Evolutionary conservation across 1,139 yeast genomes (phyloP).

Genomic region (Blastobotrys apis): DNA sequence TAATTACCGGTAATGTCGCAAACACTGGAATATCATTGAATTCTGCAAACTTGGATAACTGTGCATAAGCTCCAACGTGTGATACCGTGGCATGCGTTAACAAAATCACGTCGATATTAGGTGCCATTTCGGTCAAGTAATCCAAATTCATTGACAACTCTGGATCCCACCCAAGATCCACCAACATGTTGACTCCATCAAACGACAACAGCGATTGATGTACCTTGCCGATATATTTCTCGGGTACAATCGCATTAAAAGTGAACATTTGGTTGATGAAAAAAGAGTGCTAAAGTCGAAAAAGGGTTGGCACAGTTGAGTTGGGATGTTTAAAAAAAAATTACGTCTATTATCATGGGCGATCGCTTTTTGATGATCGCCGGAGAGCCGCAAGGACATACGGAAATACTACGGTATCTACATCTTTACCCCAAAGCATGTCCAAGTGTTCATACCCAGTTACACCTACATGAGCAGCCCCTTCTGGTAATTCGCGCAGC

Average conservation of each 20-base stretch:
- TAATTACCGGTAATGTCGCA: slow-evolving; percentile 83
- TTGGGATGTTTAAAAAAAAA: not conserved
- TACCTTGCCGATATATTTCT: slow-evolving; percentile 16
- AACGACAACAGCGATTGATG: slow-evolving; percentile 32
- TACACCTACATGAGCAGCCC: slow-evolving; percentile 42
- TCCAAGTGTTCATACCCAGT: slow-evolving; percentile 77
- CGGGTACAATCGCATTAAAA: slow-evolving; percentile 22
- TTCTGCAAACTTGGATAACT: slow-evolving; percentile 60
- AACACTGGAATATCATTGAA: slow-evolving; percentile 70
- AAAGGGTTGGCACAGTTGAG: not conserved
- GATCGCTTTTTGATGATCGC: not conserved
- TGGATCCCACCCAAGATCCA: slow-evolving; percentile 41
- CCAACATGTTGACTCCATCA: slow-evolving; percentile 28
- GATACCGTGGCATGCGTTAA: slow-evolving; percentile 83
- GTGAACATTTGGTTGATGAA: slow-evolving; percentile 22
- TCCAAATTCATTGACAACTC: slow-evolving; percentile 27
- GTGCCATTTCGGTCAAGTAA: slow-evolving; percentile 20
- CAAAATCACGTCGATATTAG: slow-evolving; percentile 48
- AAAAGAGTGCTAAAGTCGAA: not conserved
- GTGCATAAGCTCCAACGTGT: slow-evolving; percentile 75
- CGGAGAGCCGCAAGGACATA: slow-evolving; percentile 42
- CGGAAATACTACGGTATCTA: slow-evolving; percentile 49
- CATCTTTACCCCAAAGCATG: slow-evolving; percentile 79
- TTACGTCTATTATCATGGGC: not conserved
- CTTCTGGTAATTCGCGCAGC: slow-evolving; percentile 50